Conservation (phyloP, 495 filamentous ascomycete genomes). For the Entonaema liquescens region DNA sequence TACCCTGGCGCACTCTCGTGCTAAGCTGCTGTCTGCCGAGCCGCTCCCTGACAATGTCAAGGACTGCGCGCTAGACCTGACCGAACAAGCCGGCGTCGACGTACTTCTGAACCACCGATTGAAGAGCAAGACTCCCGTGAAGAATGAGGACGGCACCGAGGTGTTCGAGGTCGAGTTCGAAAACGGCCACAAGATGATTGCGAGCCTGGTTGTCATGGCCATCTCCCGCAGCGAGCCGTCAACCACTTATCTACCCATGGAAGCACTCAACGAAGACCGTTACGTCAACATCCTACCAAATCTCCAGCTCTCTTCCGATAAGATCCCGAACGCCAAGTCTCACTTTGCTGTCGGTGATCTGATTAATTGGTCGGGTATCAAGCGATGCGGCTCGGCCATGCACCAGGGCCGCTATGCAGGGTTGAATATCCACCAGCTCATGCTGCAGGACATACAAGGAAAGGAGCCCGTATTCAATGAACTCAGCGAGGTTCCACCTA, state of each 20-base stretch:
- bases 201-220: constrained; percentile 67
- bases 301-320: constrained; percentile 55
- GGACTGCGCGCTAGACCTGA: constrained; percentile 57
- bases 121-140: constrained; percentile 46
- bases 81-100: constrained; percentile 64
- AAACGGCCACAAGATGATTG: constrained; percentile 60
- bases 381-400: constrained; percentile 74
- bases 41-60: constrained; percentile 72
- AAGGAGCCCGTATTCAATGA: constrained; percentile 54
- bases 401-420: constrained; percentile 69
- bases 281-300: constrained; percentile 63
- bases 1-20: constrained; percentile 72
- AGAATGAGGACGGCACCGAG: constrained; percentile 38
- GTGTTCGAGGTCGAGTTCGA: constrained; percentile 60
- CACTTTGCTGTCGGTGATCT: constrained; percentile 69
- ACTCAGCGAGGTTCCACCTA: constrained; percentile 62
- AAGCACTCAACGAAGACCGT: constrained; percentile 60
- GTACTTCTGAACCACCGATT: constrained; percentile 62
- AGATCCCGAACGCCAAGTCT: constrained; percentile 57
- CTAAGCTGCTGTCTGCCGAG: constrained; percentile 70
- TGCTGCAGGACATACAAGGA: constrained; percentile 52
- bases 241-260: constrained; percentile 61
- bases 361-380: constrained; percentile 72
- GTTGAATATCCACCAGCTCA: constrained; percentile 67
- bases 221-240: constrained; percentile 64